Conservation (phyloP, 441 rosid species). For the Croton setiger region DNA sequence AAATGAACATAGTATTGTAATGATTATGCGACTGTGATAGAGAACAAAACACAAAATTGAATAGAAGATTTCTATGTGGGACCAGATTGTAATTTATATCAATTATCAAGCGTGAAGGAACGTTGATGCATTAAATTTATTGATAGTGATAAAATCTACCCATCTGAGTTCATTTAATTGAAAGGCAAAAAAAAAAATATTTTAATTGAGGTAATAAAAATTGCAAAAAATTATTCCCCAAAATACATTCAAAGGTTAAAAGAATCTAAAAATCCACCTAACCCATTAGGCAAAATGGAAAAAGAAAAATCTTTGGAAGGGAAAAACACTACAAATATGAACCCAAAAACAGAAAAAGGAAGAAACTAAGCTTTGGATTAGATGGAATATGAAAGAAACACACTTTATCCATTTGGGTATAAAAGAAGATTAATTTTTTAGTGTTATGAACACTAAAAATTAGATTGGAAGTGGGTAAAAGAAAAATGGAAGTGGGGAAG, state of each 20-base stretch:
- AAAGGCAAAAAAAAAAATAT: conserved; percentile 11
- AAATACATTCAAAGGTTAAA: neutral
- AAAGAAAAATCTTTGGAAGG: neutral
- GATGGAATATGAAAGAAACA: neutral
- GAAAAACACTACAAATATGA: neutral
- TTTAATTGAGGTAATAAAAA: conserved; percentile 5
- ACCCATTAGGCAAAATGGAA: neutral
- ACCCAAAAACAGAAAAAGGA: neutral
- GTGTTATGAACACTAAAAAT: neutral
- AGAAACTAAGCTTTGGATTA: neutral
- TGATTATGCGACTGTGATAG: conserved; percentile 14
- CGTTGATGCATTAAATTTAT: conserved; percentile 24
- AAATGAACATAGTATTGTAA: conserved; percentile 18
- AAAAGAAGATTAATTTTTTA: neutral
- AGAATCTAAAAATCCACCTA: neutral
- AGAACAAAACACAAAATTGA: conserved; percentile 25
- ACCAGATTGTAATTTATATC: conserved; percentile 18
- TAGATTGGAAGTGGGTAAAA: neutral
- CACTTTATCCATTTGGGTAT: neutral
- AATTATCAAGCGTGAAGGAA: conserved; percentile 35
- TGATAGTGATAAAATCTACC: conserved; percentile 13
- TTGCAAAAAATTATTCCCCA: neutral
- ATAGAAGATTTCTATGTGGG: conserved; percentile 27
- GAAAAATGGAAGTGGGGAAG: neutral
- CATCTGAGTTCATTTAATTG: conserved; percentile 18